These are phyloP conservation scores for Magnolia changhungtana DNA, from an alignment of 164 flowering plant species.

Conservation along the genomic window DNA sequence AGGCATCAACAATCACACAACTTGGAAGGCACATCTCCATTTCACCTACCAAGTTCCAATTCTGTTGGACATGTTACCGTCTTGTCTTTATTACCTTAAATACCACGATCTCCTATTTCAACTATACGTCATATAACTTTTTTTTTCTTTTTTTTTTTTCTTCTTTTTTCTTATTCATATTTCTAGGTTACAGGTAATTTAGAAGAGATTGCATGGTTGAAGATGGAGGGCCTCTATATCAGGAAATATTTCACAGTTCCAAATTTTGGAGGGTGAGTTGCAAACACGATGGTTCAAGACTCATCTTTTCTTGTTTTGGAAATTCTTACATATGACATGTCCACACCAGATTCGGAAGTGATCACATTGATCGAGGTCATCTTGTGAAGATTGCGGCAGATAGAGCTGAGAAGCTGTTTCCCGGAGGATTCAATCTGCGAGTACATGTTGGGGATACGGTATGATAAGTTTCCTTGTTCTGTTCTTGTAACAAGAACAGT, in stretches of 20 bases:
- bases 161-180: background rate
- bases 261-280: constrained; percentile 28
- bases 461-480: constrained; percentile 2
- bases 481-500: background rate
- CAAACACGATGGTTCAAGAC: background rate
- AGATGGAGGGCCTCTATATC: constrained; percentile 28
- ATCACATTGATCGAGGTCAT: constrained; percentile 26
- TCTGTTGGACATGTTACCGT: background rate
- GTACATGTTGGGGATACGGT: constrained; percentile 34
- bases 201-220: constrained; percentile 32
- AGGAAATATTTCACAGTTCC: constrained; percentile 28
- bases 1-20: background rate
- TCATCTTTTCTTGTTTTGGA: background rate
- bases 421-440: constrained; percentile 22
- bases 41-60: background rate
- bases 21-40: background rate
- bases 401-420: constrained; percentile 22
- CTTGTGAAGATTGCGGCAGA: constrained; percentile 31
- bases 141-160: too few species aligned
- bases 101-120: background rate
- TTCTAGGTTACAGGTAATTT: constrained; percentile 30
- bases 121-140: background rate
- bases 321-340: background rate
- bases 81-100: too few species aligned
- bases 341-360: constrained; percentile 25